phyloP scores from a whole-genome alignment of 345 rosid genomes.

The Euphorbia peplus region DNA sequence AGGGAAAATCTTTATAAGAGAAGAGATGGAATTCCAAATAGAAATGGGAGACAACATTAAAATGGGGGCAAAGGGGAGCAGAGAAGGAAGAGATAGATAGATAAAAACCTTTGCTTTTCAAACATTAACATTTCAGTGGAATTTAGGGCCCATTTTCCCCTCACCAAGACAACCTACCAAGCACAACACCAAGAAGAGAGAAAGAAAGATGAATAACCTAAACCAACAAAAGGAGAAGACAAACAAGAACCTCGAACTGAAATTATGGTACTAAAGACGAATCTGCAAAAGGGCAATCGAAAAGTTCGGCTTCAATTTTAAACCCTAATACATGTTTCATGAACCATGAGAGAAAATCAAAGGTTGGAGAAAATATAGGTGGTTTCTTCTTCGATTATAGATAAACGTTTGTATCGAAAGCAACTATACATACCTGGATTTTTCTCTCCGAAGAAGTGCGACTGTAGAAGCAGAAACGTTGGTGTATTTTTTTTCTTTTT shows the following conservation, averaged over 20 bases:
- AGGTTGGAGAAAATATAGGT: too few species aligned
- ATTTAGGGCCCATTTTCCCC: constrained; percentile 51
- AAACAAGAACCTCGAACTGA: constrained; percentile 27
- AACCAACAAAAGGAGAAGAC: constrained; percentile 31
- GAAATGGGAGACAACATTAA: constrained; percentile 41
- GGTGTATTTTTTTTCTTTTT: too few species aligned
- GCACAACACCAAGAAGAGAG: constrained; percentile 33
- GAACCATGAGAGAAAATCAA: too few species aligned
- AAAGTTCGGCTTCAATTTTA: too few species aligned
- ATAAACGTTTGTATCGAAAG: too few species aligned
- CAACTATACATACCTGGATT: too few species aligned
- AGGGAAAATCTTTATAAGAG: constrained; percentile 21
- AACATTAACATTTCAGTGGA: constrained; percentile 43
- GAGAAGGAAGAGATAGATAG: constrained; percentile 30
- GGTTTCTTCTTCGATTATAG: too few species aligned
- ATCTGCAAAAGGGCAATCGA: too few species aligned
- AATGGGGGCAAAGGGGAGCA: constrained; percentile 39
- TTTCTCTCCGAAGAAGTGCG: too few species aligned
- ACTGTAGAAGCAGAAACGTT: too few species aligned
- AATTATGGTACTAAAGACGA: constrained; percentile 6
- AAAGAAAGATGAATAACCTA: constrained; percentile 35
- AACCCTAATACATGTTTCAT: too few species aligned
- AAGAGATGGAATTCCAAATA: constrained; percentile 16
- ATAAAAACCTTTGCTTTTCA: constrained; percentile 30
- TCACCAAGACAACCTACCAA: constrained; percentile 57